Base-by-base conservation (phyloP, 2,329 filamentous ascomycete species). In the Diaporthe ampelina region DNA sequence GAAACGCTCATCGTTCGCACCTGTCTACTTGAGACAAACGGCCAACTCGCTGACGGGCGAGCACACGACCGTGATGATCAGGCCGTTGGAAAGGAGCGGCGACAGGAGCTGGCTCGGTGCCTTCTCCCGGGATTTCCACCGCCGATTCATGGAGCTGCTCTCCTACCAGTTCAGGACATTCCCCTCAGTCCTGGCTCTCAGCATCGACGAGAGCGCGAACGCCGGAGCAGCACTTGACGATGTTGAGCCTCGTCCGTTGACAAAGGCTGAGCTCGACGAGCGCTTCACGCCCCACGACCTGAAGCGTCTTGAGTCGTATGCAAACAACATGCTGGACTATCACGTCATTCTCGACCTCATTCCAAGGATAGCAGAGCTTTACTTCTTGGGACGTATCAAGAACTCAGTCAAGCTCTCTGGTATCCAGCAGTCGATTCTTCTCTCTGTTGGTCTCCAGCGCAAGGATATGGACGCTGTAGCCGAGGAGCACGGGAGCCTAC, bases 31-130 rank as follows among this genome's bases (percentile, higher is more conserved):
- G 19, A 79, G 97, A 45, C 97, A 99, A 85, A 99, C 97, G 3
- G 89, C 97, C 69, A 99, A 98, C 81, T 97, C 98, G 73, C 88
- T 99, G 59, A 99, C 97, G 0, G 97, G 97, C 72, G 97, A 99
- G 84, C 97, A 99, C 82, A 98, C 97, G 0, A 98, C 95, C 81
- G 96, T 99, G 37, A 99, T 99, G 97, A 89, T 99, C 65, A 91
- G 95, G 73, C 94, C 95, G 1, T 88, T 99, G 9, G 88, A 91
- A 74, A 87, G 84, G 70, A 88, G 87, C 71, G 92, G 91, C 56
- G 95, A 98, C 78, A 87, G 87, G 73, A 91, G 90, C 79, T 98
- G 97, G 97, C 91, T 98, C 0, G 94, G 94, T 21, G 95, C 95
- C 3, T 99, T 97, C 81, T 90, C 96, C 5, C 91, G 93, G 76